Conservation (phyloP, 1,284 basidiomycete genomes). For the Athelia sp. region DNA sequence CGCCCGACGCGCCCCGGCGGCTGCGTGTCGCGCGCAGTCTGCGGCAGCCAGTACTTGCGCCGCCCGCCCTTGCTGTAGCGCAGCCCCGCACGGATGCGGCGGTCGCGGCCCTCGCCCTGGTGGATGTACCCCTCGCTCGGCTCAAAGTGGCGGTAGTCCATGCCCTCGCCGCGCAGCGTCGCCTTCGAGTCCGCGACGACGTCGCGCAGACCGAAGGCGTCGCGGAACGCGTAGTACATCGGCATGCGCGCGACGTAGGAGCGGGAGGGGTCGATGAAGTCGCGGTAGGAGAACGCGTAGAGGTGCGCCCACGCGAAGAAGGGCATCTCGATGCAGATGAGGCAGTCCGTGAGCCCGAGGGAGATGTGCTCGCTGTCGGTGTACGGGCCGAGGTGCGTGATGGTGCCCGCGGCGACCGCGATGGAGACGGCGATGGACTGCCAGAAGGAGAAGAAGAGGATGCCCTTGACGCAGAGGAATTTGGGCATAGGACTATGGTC, state of each 20-base stretch:
- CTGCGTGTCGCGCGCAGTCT: slow-evolving; percentile 43
- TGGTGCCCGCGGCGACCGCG: slow-evolving; percentile 77
- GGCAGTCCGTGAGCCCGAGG: slow-evolving; percentile 82
- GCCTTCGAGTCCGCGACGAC: slow-evolving; percentile 83
- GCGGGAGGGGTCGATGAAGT: slow-evolving; percentile 70
- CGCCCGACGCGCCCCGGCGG: slow-evolving; percentile 35
- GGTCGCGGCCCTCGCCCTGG: slow-evolving; percentile 75
- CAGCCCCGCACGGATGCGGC: slow-evolving; percentile 83
- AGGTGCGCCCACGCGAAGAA: slow-evolving; percentile 93
- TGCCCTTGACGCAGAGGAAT: slow-evolving; percentile 97
- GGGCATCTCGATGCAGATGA: slow-evolving; percentile 98
- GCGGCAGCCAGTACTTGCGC: slow-evolving; percentile 87
- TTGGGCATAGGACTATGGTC: slow-evolving; percentile 87
- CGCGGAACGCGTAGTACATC: slow-evolving; percentile 80
- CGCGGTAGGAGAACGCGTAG: slow-evolving; percentile 82
- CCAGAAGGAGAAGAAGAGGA: slow-evolving; percentile 99
- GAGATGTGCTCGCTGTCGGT: slow-evolving; percentile 89
- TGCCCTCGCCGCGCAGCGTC: slow-evolving; percentile 84
- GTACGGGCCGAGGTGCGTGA: slow-evolving; percentile 82
- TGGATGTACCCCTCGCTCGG: slow-evolving; percentile 93
- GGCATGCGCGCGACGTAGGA: slow-evolving; percentile 84
- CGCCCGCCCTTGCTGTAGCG: slow-evolving; percentile 88
- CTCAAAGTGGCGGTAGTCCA: slow-evolving; percentile 95
- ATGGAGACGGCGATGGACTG: slow-evolving; percentile 86
- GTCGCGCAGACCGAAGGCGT: slow-evolving; percentile 84